phyloP scores from a whole-genome alignment of 371 early-diverging fungal species.

The Syncephalastrum racemosum region DNA sequence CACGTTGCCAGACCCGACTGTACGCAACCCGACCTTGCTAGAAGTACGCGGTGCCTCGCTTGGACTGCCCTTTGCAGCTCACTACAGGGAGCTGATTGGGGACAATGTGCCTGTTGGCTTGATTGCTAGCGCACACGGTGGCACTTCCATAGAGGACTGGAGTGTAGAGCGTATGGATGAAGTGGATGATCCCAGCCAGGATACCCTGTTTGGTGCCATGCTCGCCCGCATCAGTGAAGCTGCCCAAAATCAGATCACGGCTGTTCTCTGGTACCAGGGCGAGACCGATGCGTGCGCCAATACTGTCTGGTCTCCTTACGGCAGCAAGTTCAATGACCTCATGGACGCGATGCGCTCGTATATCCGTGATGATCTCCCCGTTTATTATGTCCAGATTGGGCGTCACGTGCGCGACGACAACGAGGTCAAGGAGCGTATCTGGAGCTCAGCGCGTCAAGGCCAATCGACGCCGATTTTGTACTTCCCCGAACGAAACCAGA shows the following conservation, averaged over 20 bases:
- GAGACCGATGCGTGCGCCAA: slow-evolving; percentile 34
- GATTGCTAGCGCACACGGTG: slow-evolving; percentile 47
- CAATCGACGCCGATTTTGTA: slow-evolving; percentile 12
- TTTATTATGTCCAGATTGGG: slow-evolving; percentile 33
- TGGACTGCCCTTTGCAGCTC: slow-evolving; percentile 26
- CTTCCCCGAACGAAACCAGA: no score
- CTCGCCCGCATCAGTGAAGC: slow-evolving; percentile 18
- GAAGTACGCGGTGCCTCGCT: slow-evolving; percentile 37
- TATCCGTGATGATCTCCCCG: slow-evolving; percentile 14
- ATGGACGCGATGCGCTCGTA: slow-evolving; percentile 15
- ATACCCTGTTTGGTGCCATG: slow-evolving; percentile 43
- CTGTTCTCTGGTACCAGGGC: slow-evolving; percentile 48
- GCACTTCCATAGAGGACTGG: slow-evolving; percentile 33
- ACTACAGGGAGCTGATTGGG: slow-evolving; percentile 12
- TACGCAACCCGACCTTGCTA: slow-evolving; percentile 22
- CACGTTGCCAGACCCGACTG: slow-evolving; percentile 41
- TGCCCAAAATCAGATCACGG: slow-evolving; percentile 23
- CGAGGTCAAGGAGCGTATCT: slow-evolving; percentile 7
- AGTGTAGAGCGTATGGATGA: background rate
- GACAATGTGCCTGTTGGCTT: slow-evolving; percentile 33
- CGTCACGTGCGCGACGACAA: slow-evolving; percentile 17
- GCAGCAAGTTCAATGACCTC: slow-evolving; percentile 15
- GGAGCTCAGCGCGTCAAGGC: slow-evolving; percentile 25
- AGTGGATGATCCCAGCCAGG: background rate
- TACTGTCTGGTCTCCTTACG: slow-evolving; percentile 8